Conservation (phyloP, 805 yeast species). For the Candida nanaspora region DNA sequence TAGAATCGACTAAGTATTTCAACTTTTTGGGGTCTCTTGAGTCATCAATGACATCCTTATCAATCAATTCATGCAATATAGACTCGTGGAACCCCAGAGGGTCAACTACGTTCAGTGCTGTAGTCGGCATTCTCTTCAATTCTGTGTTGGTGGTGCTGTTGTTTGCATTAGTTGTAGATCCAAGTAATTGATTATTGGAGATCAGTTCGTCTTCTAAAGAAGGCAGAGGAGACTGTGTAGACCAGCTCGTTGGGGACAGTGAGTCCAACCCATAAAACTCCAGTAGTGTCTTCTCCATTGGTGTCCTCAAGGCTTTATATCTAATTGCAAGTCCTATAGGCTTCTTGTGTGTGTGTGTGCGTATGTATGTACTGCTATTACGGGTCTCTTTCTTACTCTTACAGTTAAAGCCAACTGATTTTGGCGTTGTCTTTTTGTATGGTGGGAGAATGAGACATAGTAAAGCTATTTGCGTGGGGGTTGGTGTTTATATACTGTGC, state of each 20-base stretch:
- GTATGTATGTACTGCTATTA: not conserved
- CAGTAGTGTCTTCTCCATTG: not conserved
- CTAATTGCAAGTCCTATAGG: too few relatives aligned
- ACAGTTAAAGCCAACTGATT: too few relatives aligned
- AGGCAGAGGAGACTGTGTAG: not conserved
- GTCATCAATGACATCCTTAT: slow-evolving; percentile 32
- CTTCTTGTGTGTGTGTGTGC: too few relatives aligned
- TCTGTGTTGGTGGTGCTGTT: too few relatives aligned
- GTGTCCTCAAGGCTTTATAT: not conserved
- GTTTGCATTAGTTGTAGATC: not conserved
- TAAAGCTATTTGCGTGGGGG: too few relatives aligned
- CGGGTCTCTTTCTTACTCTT: too few relatives aligned
- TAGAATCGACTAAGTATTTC: slow-evolving; percentile 46
- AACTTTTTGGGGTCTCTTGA: slow-evolving; percentile 28
- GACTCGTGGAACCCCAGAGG: slow-evolving; percentile 50
- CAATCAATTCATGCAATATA: slow-evolving; percentile 33
- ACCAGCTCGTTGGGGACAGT: not conserved
- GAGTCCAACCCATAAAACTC: not conserved
- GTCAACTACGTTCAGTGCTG: slow-evolving; percentile 25
- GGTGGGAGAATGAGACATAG: too few relatives aligned
- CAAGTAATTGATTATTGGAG: not conserved
- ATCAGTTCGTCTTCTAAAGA: not conserved
- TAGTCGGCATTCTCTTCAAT: too few relatives aligned
- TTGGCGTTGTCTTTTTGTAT: too few relatives aligned
- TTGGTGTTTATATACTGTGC: too few relatives aligned